Conservation (phyloP, 352 stramenopile genomes). For the Ophiocytium majus region DNA sequence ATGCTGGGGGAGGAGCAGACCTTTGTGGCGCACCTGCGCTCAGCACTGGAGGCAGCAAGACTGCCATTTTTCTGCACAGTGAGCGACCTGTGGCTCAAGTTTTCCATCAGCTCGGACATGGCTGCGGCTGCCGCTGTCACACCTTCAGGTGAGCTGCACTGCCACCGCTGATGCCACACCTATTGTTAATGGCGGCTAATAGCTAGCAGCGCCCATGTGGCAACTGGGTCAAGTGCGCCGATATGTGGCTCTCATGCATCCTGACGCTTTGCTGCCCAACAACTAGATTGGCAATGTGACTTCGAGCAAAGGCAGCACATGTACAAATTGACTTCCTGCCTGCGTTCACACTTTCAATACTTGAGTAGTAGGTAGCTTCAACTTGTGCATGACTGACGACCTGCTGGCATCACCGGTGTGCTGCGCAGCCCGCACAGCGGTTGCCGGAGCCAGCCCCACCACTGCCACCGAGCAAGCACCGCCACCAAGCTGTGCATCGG, state of each 20-base stretch:
- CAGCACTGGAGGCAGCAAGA: background rate
- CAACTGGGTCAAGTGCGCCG: too few species aligned
- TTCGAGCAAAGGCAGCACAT: background rate
- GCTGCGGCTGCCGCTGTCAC: background rate
- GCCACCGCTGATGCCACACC: background rate
- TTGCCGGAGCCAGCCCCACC: background rate
- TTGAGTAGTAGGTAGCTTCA: too few species aligned
- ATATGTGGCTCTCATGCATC: too few species aligned
- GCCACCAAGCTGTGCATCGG: background rate
- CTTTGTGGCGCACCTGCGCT: slow-evolving; percentile 27
- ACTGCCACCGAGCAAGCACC: background rate
- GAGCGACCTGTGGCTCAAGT: slow-evolving; percentile 29
- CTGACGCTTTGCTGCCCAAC: too few species aligned
- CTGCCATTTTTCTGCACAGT: slow-evolving; percentile 42
- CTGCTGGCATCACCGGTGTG: too few species aligned
- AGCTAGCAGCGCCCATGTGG: too few species aligned
- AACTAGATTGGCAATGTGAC: background rate
- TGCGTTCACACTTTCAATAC: too few species aligned
- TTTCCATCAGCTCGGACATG: slow-evolving; percentile 1
- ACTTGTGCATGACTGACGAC: too few species aligned
- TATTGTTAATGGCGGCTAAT: background rate
- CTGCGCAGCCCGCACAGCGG: background rate
- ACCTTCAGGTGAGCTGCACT: slow-evolving; percentile 24
- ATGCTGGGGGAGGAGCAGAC: slow-evolving; percentile 24
- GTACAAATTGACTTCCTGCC: too few species aligned